Evolutionary conservation across 2,329 filamentous ascomycete genomes (phyloP).

Genomic region (Calonectria crousiana): DNA sequence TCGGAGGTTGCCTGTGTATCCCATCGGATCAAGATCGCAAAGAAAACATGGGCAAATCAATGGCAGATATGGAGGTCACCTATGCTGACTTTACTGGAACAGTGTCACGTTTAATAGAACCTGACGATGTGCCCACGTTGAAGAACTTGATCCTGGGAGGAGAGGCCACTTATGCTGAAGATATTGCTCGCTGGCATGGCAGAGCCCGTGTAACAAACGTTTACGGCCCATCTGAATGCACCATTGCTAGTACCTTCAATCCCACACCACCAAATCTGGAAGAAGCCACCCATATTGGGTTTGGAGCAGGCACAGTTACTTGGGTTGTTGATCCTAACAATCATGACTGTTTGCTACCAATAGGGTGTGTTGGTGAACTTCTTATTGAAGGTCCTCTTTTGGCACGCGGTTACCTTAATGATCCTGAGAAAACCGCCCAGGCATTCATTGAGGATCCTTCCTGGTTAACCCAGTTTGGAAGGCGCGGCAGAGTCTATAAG

Average conservation of each 20-base stretch:
- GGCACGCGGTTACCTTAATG: not conserved
- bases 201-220: no score
- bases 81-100: not conserved
- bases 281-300: not conserved
- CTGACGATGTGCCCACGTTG: not conserved
- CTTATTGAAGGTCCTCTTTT: conserved; percentile 16
- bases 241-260: not conserved
- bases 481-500: conserved; percentile 51
- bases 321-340: conserved; percentile 20
- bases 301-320: not conserved
- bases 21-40: conserved; percentile 6
- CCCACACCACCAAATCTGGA: not conserved
- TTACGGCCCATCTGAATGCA: conserved; percentile 17
- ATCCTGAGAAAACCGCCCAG: not conserved
- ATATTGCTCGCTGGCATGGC: no score
- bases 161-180: no score
- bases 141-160: not conserved
- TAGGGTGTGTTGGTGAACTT: conserved; percentile 18
- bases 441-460: not conserved
- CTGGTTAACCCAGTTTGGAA: conserved; percentile 12
- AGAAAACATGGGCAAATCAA: not conserved
- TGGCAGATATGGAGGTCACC: not conserved
- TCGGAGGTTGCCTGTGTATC: conserved; percentile 30
- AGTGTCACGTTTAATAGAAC: not conserved
- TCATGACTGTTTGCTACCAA: conserved; percentile 1